Percentiles rank a stretch among this genome's conserved stretches.
Conservation (phyloP, 75 land plant species). For the Larix kaempferi region DNA sequence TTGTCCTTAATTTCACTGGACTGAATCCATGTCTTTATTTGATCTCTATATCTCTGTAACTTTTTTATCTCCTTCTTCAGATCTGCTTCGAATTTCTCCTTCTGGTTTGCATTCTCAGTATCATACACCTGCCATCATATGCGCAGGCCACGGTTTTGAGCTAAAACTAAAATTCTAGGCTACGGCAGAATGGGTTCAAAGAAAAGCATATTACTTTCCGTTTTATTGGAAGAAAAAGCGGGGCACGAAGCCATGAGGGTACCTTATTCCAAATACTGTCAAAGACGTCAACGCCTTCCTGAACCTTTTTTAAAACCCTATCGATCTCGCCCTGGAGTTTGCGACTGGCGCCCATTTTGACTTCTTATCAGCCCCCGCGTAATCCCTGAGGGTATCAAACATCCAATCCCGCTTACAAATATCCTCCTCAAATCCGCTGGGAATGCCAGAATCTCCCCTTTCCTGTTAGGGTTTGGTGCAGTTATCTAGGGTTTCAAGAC, state of each 20-base stretch:
- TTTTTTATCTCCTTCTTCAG: constrained; percentile 99
- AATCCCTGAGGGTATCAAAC: constrained; percentile 15
- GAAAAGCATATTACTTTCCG: background rate
- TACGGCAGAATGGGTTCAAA: constrained; percentile 4
- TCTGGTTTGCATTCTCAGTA: constrained; percentile 97
- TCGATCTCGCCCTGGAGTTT: constrained; percentile 98
- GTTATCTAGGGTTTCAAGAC: background rate
- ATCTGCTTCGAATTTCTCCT: constrained; percentile 99
- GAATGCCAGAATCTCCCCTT: background rate
- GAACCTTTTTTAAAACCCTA: constrained; percentile 95
- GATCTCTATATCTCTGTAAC: constrained; percentile 94
- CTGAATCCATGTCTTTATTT: constrained; percentile 99
- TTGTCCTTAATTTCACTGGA: constrained; percentile 98
- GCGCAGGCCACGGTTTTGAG: background rate
- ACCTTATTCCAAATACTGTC: constrained; percentile 99
- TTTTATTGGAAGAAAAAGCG: background rate
- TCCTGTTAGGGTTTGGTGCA: background rate
- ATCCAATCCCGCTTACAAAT: constrained; percentile 4
- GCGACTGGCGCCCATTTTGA: constrained; percentile 89
- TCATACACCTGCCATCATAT: constrained; percentile 75
- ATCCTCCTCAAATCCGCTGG: background rate
- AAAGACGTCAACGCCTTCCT: constrained; percentile 96
- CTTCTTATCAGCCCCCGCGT: background rate
- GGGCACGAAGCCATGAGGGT: background rate
- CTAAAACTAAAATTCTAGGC: background rate